Conservation (phyloP, 148 eudicot species). For the Drosera capensis region DNA sequence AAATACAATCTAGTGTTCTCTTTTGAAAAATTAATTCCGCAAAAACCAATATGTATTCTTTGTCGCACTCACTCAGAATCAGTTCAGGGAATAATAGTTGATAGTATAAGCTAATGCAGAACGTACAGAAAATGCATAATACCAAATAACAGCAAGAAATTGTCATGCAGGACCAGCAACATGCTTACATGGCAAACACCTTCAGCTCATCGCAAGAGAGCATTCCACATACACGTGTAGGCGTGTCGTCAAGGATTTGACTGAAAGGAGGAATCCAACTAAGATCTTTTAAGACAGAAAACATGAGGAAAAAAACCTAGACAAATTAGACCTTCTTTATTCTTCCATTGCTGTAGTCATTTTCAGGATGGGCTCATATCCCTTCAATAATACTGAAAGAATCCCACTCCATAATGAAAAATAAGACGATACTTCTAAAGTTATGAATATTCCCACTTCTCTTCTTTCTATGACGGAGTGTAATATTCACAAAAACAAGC, state of each 20-base stretch:
- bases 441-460: constrained; percentile 14
- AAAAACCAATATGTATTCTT: too few species aligned
- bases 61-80: too few species aligned
- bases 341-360: constrained; percentile 16
- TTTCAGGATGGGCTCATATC: constrained; percentile 13
- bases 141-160: too few species aligned
- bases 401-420: constrained; percentile 24
- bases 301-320: constrained; percentile 22
- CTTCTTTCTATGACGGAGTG: neutral
- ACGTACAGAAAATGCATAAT: too few species aligned
- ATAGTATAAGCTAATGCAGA: too few species aligned
- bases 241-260: constrained; percentile 28
- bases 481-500: too few species aligned
- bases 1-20: neutral
- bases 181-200: too few species aligned
- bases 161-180: too few species aligned
- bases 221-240: constrained; percentile 3
- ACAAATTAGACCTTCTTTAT: constrained; percentile 9
- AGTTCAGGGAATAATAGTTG: too few species aligned
- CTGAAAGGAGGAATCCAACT: constrained; percentile 36
- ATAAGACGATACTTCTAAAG: constrained; percentile 15
- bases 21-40: too few species aligned
- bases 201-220: too few species aligned
- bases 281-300: constrained; percentile 12
- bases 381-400: constrained; percentile 33